A percentile compares a stretch with the other conserved stretches of the same genome.
phyloP scores from a whole-genome alignment of 2,329 filamentous ascomycete species.

The Diaporthe amygdali region DNA sequence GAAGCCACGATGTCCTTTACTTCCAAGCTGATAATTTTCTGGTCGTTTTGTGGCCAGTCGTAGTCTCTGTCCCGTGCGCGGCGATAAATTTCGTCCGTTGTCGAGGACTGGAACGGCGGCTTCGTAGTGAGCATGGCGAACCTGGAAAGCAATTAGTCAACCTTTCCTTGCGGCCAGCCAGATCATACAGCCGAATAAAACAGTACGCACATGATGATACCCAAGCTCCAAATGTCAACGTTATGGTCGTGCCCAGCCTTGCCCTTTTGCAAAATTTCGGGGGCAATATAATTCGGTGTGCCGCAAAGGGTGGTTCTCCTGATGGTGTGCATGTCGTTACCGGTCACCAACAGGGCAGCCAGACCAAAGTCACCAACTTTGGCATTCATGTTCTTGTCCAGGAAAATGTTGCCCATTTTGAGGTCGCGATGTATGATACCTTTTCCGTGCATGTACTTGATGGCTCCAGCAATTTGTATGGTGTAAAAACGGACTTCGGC shows the following conservation, averaged over 20 bases:
- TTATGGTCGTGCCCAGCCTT: constrained; percentile 96
- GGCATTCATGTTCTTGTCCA: constrained; percentile 94
- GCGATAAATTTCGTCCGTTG: constrained; percentile 84
- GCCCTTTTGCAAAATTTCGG: constrained; percentile 92
- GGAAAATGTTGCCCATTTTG: constrained; percentile 97
- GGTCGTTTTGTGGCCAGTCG: constrained; percentile 75
- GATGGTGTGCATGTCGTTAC: constrained; percentile 83
- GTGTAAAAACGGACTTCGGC: constrained; percentile 94
- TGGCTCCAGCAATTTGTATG: constrained; percentile 92
- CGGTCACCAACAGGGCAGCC: constrained; percentile 87
- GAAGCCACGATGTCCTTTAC: constrained; percentile 79
- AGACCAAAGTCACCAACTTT: constrained; percentile 98
- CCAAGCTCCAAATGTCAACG: constrained; percentile 97
- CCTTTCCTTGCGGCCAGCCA: not conserved
- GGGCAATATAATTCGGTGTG: constrained; percentile 97
- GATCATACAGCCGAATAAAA: not conserved
- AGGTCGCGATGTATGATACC: constrained; percentile 96
- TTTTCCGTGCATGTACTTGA: constrained; percentile 96
- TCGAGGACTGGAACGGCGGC: constrained; percentile 93
- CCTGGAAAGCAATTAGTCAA: constrained; percentile 49
- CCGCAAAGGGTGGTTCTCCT: constrained; percentile 93
- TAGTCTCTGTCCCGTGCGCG: constrained; percentile 75
- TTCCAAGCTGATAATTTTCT: constrained; percentile 75
- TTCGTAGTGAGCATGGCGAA: constrained; percentile 97
- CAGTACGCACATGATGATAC: constrained; percentile 83